Conservation (phyloP, 2,329 filamentous ascomycete species). For the Pseudogymnoascus sp. region DNA sequence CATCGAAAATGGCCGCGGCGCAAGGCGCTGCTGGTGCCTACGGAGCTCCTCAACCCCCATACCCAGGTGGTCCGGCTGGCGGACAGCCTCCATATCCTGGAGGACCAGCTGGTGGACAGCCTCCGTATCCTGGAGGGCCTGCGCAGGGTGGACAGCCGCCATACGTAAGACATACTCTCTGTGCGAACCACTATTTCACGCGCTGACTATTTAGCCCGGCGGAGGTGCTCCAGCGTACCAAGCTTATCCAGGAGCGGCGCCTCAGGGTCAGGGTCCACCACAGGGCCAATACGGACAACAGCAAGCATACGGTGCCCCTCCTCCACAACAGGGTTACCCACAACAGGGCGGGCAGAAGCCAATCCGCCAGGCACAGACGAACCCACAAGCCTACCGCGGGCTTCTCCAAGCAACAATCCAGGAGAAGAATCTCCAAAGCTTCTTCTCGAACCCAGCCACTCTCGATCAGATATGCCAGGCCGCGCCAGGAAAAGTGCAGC, state of each 20-base stretch:
- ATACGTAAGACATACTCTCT: background rate
- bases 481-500: conserved; percentile 19
- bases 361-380: conserved; percentile 6
- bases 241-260: background rate
- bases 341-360: conserved; percentile 15
- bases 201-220: conserved; percentile 1
- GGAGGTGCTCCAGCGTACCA: background rate
- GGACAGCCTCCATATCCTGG: conserved; percentile 3
- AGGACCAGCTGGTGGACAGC: background rate
- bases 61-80: background rate
- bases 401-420: conserved; percentile 16
- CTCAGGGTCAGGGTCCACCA: background rate
- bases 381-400: conserved; percentile 14
- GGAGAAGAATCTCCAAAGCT: conserved; percentile 14
- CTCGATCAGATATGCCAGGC: conserved; percentile 12
- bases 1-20: conserved; percentile 8
- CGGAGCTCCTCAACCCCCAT: background rate
- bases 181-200: background rate
- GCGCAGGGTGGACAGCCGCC: background rate
- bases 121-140: background rate
- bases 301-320: background rate
- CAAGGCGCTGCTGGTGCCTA: background rate
- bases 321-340: conserved; percentile 12
- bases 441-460: conserved; percentile 12
- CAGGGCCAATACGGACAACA: conserved; percentile 7